Conservation (phyloP, 1,139 yeast genomes). For the Yamadazyma atmosphaerica region DNA sequence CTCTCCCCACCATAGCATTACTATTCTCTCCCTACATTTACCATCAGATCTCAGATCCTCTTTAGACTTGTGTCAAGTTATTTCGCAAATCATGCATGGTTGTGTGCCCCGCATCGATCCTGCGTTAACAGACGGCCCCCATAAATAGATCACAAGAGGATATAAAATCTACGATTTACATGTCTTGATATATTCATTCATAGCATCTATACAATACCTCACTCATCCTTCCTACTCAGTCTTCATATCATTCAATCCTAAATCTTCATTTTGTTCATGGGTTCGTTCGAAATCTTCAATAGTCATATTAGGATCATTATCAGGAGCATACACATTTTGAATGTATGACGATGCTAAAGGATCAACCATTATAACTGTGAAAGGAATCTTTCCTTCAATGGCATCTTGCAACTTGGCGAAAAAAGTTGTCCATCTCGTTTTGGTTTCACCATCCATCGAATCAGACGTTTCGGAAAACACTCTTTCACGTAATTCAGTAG, state of each 20-base stretch:
- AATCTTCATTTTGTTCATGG: constrained; percentile 81
- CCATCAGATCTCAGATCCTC: too few species aligned
- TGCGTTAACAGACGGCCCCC: too few species aligned
- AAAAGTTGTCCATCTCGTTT: constrained; percentile 77
- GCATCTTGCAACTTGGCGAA: constrained; percentile 77
- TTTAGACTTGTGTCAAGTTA: too few species aligned
- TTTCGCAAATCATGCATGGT: too few species aligned
- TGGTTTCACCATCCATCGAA: constrained; percentile 81
- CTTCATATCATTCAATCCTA: constrained; percentile 84
- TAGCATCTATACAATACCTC: too few species aligned
- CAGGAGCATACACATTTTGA: constrained; percentile 98
- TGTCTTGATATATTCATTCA: too few species aligned
- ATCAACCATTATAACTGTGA: constrained; percentile 87
- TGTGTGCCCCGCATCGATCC: too few species aligned
- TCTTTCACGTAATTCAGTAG: constrained; percentile 82
- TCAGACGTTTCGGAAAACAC: constrained; percentile 88
- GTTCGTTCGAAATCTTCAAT: constrained; percentile 91
- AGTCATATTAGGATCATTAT: constrained; percentile 92
- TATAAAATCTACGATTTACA: too few species aligned
- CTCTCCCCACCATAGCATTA: too few species aligned
- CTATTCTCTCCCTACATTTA: too few species aligned
- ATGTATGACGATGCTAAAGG: constrained; percentile 94
- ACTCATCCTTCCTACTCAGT: too few species aligned
- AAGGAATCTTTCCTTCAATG: constrained; percentile 76
- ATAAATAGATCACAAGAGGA: too few species aligned